phyloP scores from a whole-genome alignment of 768 basidiomycete genomes.

The Kwoniella sp. region DNA sequence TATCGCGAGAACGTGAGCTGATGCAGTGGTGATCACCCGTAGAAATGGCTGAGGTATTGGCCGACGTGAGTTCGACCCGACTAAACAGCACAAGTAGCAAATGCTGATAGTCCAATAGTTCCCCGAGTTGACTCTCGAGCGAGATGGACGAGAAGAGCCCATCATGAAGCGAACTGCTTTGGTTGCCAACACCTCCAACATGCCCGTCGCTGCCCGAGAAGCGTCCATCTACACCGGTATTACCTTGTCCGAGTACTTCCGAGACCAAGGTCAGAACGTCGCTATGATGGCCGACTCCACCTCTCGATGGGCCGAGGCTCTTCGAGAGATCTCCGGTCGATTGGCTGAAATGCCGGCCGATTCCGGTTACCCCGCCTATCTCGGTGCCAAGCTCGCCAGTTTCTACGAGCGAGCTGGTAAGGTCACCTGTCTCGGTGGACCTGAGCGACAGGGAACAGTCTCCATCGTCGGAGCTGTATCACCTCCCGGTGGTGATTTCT shows the following conservation, averaged over 20 bases:
- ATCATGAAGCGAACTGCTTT: slow-evolving; percentile 99
- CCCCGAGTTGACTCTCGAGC: slow-evolving; percentile 90
- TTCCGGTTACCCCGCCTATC: slow-evolving; percentile 97
- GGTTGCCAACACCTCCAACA: slow-evolving; percentile 99
- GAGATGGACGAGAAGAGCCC: slow-evolving; percentile 87
- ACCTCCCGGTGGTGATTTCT: slow-evolving; percentile 98
- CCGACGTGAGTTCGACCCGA: slow-evolving; percentile 66
- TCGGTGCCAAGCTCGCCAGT: slow-evolving; percentile 89
- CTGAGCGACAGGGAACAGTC: slow-evolving; percentile 83
- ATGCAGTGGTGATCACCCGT: neutral
- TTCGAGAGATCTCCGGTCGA: slow-evolving; percentile 99
- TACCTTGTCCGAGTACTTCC: slow-evolving; percentile 98
- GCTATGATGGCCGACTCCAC: slow-evolving; percentile 99
- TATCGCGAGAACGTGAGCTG: slow-evolving; percentile 13
- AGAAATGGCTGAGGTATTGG: slow-evolving; percentile 84
- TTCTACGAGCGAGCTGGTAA: slow-evolving; percentile 99
- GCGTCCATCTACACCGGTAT: slow-evolving; percentile 99
- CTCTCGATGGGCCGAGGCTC: slow-evolving; percentile 97
- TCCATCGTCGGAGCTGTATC: slow-evolving; percentile 99
- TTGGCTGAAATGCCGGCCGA: slow-evolving; percentile 99
- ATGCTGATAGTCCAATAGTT: slow-evolving; percentile 43
- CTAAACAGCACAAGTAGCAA: neutral
- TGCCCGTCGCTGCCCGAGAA: slow-evolving; percentile 99
- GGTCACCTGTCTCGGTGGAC: slow-evolving; percentile 87
- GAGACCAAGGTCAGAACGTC: slow-evolving; percentile 96